Percentiles rank a stretch among this genome's conserved stretches.
These are phyloP conservation scores for Exophiala sp. DNA, from an alignment of 2,329 filamentous ascomycete genomes.

Conservation along the genomic window DNA sequence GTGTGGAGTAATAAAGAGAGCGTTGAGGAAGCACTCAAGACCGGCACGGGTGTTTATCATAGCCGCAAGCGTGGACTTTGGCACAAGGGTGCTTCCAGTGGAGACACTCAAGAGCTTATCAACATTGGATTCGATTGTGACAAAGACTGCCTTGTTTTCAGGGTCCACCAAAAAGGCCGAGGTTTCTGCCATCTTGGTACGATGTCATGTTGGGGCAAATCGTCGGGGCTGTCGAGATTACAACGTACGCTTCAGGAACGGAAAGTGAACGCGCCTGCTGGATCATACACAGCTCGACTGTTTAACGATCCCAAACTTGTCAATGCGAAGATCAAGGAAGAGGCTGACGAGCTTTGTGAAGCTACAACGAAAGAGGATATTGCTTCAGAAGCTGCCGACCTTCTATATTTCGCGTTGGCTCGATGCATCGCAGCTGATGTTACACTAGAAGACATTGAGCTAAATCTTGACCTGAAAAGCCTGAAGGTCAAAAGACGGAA, in stretches of 20 bases:
- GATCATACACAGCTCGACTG: constrained; percentile 88
- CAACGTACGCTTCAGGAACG: constrained; percentile 82
- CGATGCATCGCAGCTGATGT: constrained; percentile 85
- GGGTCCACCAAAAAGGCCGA: constrained; percentile 82
- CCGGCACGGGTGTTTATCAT: constrained; percentile 84
- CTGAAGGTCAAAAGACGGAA: constrained; percentile 90
- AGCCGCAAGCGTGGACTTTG: constrained; percentile 92
- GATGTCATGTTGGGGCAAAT: constrained; percentile 85
- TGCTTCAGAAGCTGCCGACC: constrained; percentile 89
- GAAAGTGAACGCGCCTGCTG: constrained; percentile 76
- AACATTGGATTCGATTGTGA: constrained; percentile 87
- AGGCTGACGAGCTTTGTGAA: constrained; percentile 90
- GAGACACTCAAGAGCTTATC: constrained; percentile 86
- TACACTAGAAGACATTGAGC: constrained; percentile 82
- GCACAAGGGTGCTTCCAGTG: constrained; percentile 94
- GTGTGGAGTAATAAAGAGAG: constrained; percentile 95
- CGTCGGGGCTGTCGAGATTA: constrained; percentile 74
- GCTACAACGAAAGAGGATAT: constrained; percentile 78
- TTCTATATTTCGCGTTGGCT: constrained; percentile 93
- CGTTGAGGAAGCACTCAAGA: constrained; percentile 78
- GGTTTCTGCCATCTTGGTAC: constrained; percentile 94
- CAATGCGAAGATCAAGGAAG: constrained; percentile 96
- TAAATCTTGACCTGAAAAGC: constrained; percentile 88
- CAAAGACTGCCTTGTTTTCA: constrained; percentile 84
- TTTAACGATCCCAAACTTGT: constrained; percentile 90